Evolutionary conservation across 192 early-diverging fungal genomes (phyloP).

Genomic region (Chytriomyces hyalinus): DNA sequence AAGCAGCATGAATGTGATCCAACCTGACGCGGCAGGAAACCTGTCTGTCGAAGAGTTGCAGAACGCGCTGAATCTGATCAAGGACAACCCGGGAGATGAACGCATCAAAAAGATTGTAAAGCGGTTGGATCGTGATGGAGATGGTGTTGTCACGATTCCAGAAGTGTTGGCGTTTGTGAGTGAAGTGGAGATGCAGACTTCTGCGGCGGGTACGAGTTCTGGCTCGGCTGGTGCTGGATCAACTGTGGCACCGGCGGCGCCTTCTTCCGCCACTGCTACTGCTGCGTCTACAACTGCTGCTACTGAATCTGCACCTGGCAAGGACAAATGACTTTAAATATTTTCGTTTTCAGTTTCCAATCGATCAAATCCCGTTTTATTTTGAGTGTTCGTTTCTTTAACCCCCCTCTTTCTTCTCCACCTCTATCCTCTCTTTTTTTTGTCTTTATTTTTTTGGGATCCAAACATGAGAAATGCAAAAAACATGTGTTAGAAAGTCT

Average conservation of each 20-base stretch:
- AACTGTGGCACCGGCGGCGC: not conserved
- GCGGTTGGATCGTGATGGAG: slow-evolving; percentile 72
- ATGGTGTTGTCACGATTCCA: slow-evolving; percentile 68
- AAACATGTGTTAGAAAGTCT: no score
- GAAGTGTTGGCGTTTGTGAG: slow-evolving; percentile 64
- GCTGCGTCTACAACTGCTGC: not conserved
- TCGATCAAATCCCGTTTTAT: no score
- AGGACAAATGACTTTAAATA: no score
- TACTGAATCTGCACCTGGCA: not conserved
- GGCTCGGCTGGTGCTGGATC: not conserved
- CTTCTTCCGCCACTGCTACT: not conserved
- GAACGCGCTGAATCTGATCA: slow-evolving; percentile 68
- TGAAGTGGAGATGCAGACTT: slow-evolving; percentile 59
- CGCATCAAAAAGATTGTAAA: slow-evolving; percentile 77
- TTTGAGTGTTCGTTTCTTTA: no score
- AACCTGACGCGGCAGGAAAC: slow-evolving; percentile 70
- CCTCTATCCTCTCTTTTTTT: no score
- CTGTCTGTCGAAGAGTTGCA: slow-evolving; percentile 72
- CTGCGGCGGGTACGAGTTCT: slow-evolving; percentile 50
- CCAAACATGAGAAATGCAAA: no score
- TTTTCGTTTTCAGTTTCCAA: no score
- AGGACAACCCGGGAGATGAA: slow-evolving; percentile 70
- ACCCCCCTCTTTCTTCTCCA: no score
- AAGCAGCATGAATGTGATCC: slow-evolving; percentile 67
- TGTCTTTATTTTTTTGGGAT: no score